Evolutionary conservation across 768 basidiomycete species (phyloP).

Genomic region (Naganishia randhawae): DNA sequence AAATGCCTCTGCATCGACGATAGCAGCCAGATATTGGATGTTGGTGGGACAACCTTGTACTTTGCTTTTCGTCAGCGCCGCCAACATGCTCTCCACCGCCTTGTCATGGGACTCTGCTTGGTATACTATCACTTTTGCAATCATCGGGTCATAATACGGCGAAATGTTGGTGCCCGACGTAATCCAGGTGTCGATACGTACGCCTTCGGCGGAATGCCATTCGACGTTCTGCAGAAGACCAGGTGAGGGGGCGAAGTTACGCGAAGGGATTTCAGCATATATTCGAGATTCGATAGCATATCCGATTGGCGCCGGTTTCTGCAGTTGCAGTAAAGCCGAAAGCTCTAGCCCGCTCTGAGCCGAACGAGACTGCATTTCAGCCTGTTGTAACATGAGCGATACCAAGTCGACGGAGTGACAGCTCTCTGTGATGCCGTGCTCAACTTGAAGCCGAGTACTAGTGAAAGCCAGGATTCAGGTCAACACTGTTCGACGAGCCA

Average conservation of each 20-base stretch:
- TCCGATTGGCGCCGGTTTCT: slow-evolving; percentile 28
- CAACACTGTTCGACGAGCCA: neutral
- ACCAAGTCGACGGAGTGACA: slow-evolving; percentile 62
- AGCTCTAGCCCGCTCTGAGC: slow-evolving; percentile 27
- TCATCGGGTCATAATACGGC: slow-evolving; percentile 48
- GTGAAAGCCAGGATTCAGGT: neutral
- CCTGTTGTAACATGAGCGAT: slow-evolving; percentile 64
- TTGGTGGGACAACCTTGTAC: slow-evolving; percentile 65
- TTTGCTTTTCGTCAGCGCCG: slow-evolving; percentile 52
- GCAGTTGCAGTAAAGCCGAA: slow-evolving; percentile 14
- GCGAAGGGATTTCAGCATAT: slow-evolving; percentile 63
- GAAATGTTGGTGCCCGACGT: slow-evolving; percentile 55
- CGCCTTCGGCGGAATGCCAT: slow-evolving; percentile 47
- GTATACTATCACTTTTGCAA: slow-evolving; percentile 61
- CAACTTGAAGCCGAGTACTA: slow-evolving; percentile 54
- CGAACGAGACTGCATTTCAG: slow-evolving; percentile 36
- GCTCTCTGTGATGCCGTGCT: slow-evolving; percentile 65
- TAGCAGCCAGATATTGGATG: slow-evolving; percentile 56
- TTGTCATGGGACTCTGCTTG: slow-evolving; percentile 55
- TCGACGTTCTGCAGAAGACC: slow-evolving; percentile 62
- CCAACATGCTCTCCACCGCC: slow-evolving; percentile 54
- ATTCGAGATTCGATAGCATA: slow-evolving; percentile 61
- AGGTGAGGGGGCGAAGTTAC: slow-evolving; percentile 60
- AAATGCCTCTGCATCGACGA: slow-evolving; percentile 52
- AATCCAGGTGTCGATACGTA: slow-evolving; percentile 56